These are phyloP conservation scores for Aurantiochytrium sp. DNA, from an alignment of 108 stramenopile species.

Conservation along the genomic window DNA sequence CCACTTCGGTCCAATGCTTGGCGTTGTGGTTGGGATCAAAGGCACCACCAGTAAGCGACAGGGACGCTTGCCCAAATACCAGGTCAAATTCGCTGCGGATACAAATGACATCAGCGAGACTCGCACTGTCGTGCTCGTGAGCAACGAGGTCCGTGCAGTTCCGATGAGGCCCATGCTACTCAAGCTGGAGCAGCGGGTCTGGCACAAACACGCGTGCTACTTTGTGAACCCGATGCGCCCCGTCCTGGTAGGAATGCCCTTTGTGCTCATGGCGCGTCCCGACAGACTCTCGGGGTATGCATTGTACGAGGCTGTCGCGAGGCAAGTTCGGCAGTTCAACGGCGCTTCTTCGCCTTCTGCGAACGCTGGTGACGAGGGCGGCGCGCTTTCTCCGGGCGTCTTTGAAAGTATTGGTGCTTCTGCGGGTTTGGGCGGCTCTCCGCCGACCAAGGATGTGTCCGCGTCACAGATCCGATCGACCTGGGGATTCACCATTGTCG, in stretches of 20 bases:
- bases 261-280: neutral
- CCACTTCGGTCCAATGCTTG: constrained; percentile 33
- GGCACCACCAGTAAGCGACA: constrained; percentile 30
- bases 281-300: neutral
- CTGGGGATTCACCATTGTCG: neutral
- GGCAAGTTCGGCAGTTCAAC: neutral
- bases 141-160: neutral
- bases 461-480: neutral
- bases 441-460: neutral
- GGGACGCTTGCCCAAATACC: neutral
- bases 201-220: neutral
- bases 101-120: neutral
- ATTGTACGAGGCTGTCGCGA: neutral
- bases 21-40: constrained; percentile 47
- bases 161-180: neutral
- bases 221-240: neutral
- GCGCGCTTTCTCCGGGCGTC: neutral
- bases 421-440: no score
- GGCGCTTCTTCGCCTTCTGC: neutral
- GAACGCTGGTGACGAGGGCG: neutral
- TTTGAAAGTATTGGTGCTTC: no score
- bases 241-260: neutral
- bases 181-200: neutral
- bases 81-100: neutral
- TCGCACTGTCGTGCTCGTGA: neutral